Base-by-base conservation (phyloP, 495 filamentous ascomycete species). In the Friedmanniomyces simplex region DNA sequence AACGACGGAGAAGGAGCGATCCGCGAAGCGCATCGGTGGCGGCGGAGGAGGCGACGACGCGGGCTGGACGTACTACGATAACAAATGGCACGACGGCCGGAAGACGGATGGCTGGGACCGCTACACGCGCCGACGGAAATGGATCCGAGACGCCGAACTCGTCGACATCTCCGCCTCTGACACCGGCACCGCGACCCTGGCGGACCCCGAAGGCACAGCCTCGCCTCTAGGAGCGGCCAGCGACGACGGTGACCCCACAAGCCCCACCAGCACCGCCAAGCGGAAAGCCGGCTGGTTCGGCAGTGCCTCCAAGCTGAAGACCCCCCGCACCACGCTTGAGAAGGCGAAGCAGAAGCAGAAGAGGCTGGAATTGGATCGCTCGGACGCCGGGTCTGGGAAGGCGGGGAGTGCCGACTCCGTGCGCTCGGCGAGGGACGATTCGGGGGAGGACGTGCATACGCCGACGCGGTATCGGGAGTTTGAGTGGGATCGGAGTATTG, bases 11-110 rank as follows among this genome's bases (percentile, higher is more conserved):
- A 70, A 61, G 42, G 67, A 51, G 72, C 73, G 58, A 68, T 70
- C 59, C 68, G 63, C 39, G 43, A 63, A 58, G 42, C 55, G 57
- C 67, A 49, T 57, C 18, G 56, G 52, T n/a, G 52, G 61, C 13
- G 56, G 53, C 69, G 59, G 63, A 37, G 66, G 71, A 7, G 74
- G 81, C 16, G 84, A 81, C 26, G 82, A 79, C 2, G 81, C 82
- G 54, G 93, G 93, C 1, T 99, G 93, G 93, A 86, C 95, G 45
- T 99, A 93, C 71, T 96, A 95, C 71, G 93, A 99, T 69, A 97
- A 91, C 70, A 96, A 96, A 88, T 98, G 93, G 93, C 84, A 88
- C 67, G 89, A 95, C 64, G 91, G 90, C 26, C 85, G 87, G 16
- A 90, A 86, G 10, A 82, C 84, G 66, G 93, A 97, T 60, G 87